Percentiles rank a stretch among this genome's conserved stretches.
phyloP scores from a whole-genome alignment of 1,284 basidiomycete genomes.

The Neonothopanus nambi region DNA sequence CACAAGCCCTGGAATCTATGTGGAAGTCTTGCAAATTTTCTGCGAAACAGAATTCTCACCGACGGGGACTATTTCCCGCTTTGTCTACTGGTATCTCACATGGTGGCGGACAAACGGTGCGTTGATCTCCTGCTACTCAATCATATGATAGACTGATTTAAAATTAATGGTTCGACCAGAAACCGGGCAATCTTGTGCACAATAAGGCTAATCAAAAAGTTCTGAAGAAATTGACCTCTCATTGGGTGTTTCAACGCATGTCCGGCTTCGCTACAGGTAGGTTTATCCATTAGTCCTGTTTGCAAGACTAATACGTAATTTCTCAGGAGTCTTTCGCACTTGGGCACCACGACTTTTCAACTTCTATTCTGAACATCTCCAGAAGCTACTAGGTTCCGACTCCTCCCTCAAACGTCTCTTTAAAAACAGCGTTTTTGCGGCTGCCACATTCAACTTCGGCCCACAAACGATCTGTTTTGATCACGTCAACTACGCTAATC shows the following conservation, averaged over 20 bases:
- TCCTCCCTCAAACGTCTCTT: neutral
- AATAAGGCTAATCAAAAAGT: neutral
- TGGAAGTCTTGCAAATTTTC: neutral
- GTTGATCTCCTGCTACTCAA: neutral
- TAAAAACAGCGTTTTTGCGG: conserved; percentile 1
- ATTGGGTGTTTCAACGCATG: neutral
- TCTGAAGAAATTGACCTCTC: neutral
- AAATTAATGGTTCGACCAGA: neutral
- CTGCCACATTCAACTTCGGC: conserved; percentile 3
- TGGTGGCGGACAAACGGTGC: neutral
- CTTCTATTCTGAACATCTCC: neutral
- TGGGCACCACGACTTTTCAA: neutral
- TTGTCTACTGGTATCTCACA: neutral
- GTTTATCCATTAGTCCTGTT: neutral
- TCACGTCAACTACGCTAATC: conserved; percentile 4
- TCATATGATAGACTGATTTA: neutral
- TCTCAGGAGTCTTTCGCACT: neutral
- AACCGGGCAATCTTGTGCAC: neutral
- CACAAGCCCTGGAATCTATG: neutral
- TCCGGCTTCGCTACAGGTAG: neutral
- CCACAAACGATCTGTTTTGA: neutral
- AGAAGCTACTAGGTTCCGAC: neutral
- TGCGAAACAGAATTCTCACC: neutral
- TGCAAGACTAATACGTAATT: neutral
- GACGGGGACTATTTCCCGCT: neutral